phyloP scores from a whole-genome alignment of 2,329 filamentous ascomycete genomes.

The Aspergillus sp. region DNA sequence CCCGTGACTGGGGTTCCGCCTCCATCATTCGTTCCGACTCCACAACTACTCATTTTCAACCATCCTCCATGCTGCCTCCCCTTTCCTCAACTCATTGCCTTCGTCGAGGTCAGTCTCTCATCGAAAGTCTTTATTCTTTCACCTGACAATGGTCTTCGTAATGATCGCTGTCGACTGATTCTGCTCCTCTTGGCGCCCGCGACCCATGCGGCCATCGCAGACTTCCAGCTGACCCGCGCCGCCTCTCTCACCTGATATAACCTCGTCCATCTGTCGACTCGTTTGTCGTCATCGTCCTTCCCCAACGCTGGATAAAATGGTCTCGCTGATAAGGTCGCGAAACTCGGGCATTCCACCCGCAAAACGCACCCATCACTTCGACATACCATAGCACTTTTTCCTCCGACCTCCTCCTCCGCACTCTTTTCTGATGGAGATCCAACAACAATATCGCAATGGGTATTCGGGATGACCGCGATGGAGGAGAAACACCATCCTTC shows the following conservation, averaged over 20 bases:
- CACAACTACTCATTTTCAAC: not conserved
- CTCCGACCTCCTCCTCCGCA: not conserved
- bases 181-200: not conserved
- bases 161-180: conserved; percentile 5
- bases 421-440: not conserved
- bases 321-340: not conserved
- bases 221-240: conserved; percentile 5
- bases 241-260: conserved; percentile 2
- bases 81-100: not conserved
- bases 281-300: conserved; percentile 1
- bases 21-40: not conserved
- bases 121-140: not conserved
- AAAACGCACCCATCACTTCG: not conserved
- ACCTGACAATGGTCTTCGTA: not conserved
- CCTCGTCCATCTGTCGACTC: not conserved
- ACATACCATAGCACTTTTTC: not conserved
- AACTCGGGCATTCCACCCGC: not conserved
- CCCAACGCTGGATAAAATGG: not conserved
- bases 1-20: not conserved
- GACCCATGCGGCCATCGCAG: conserved; percentile 1
- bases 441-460: conserved; percentile 7
- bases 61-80: too few relatives aligned
- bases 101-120: not conserved
- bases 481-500: not conserved
- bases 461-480: conserved; percentile 4